Conservation (phyloP, 2,329 filamentous ascomycete genomes). For the Blumeria graminis region DNA sequence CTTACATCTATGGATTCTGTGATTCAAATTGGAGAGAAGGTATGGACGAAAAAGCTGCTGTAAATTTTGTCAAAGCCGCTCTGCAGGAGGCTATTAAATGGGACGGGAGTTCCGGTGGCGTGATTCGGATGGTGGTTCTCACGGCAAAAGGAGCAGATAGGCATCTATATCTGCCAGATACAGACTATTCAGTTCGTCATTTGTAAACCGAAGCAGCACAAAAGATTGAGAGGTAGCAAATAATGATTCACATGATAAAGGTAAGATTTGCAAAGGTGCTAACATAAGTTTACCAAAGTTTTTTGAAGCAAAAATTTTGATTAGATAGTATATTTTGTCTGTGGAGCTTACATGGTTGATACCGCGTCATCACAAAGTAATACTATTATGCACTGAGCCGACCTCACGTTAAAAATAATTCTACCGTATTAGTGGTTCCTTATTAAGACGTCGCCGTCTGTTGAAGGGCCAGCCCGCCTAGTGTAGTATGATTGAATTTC, state of each 20-base stretch:
- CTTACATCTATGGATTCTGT: conserved; percentile 98
- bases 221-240: conserved; percentile 6
- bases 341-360: too few relatives aligned
- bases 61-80: conserved; percentile 79
- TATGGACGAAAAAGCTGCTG: conserved; percentile 80
- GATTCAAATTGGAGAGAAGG: conserved; percentile 87
- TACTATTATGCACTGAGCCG: too few relatives aligned
- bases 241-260: conserved; percentile 5
- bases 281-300: too few relatives aligned
- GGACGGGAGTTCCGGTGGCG: conserved; percentile 95
- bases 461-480: too few relatives aligned
- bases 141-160: conserved; percentile 73
- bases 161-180: conserved; percentile 89
- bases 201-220: conserved; percentile 25
- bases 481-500: too few relatives aligned
- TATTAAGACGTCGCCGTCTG: too few relatives aligned
- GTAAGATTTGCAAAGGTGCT: too few relatives aligned
- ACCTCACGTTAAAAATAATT: too few relatives aligned
- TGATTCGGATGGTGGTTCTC: conserved; percentile 93
- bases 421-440: too few relatives aligned
- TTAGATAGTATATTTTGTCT: too few relatives aligned
- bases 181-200: conserved; percentile 37
- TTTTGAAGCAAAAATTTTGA: too few relatives aligned
- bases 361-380: too few relatives aligned
- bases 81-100: conserved; percentile 93